phyloP scores from a whole-genome alignment of 2,329 filamentous ascomycete species.

The Colletotrichum orchidophilum region DNA sequence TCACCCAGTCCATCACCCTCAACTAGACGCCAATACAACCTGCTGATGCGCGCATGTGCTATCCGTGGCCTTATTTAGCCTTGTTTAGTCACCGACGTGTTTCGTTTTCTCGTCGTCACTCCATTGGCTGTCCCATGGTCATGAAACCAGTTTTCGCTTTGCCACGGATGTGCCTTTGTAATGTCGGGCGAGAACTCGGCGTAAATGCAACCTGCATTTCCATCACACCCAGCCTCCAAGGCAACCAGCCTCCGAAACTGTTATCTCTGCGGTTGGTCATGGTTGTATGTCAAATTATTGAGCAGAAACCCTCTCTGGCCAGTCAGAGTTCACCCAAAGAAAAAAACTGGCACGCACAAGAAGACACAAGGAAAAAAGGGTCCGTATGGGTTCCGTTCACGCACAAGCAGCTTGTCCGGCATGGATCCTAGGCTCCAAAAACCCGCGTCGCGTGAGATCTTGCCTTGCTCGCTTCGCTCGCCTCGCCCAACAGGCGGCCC shows the following conservation, averaged over 20 bases:
- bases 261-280: conserved; percentile 23
- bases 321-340: not conserved
- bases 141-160: conserved; percentile 7
- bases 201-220: not conserved
- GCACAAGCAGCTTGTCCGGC: not conserved
- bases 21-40: not conserved
- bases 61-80: not conserved
- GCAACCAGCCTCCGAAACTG: not conserved
- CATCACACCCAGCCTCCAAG: not conserved
- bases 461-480: conserved; percentile 15
- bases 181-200: conserved; percentile 16
- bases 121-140: not conserved
- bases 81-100: not conserved
- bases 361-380: conserved; percentile 1
- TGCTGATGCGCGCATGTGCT: not conserved
- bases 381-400: not conserved
- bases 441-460: conserved; percentile 16
- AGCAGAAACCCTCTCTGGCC: not conserved
- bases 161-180: not conserved
- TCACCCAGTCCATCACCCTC: not conserved
- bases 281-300: conserved; percentile 17
- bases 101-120: not conserved
- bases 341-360: not conserved
- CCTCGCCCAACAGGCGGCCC: conserved; percentile 12
- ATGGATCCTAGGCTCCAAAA: conserved; percentile 4